Evolutionary conservation across 2,329 filamentous ascomycete genomes (phyloP).

Genomic region (Colletotrichum brevisporum): DNA sequence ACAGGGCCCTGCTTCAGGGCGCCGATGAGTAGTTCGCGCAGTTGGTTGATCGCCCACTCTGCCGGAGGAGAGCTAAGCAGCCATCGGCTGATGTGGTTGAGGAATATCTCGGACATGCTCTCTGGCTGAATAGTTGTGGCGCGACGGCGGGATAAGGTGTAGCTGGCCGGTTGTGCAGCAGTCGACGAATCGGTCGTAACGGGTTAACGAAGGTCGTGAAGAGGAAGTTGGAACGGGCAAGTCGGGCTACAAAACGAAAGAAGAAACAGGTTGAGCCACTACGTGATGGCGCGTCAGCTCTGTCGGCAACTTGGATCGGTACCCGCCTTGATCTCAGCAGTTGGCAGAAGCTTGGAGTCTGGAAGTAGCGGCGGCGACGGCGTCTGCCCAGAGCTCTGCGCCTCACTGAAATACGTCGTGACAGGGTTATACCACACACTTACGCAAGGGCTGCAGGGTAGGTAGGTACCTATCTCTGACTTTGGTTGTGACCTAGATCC

Average conservation of each 20-base stretch:
- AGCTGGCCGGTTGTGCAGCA: constrained; percentile 5
- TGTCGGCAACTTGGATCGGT: constrained; percentile 36
- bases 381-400: constrained; percentile 41
- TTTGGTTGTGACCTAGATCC: no score
- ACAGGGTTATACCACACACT: constrained; percentile 27
- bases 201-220: background rate
- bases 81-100: constrained; percentile 72
- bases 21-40: constrained; percentile 89
- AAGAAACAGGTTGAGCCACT: constrained; percentile 23
- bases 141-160: background rate
- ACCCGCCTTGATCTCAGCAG: constrained; percentile 32
- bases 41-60: constrained; percentile 85
- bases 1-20: constrained; percentile 91
- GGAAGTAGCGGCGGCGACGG: constrained; percentile 34
- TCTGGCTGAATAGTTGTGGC: constrained; percentile 6
- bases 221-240: constrained; percentile 5
- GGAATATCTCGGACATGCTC: constrained; percentile 68
- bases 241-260: constrained; percentile 14
- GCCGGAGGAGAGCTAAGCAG: constrained; percentile 89
- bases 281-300: constrained; percentile 34
- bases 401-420: constrained; percentile 37
- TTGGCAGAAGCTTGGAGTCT: constrained; percentile 32
- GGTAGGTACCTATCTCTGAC: no score
- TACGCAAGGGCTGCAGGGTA: constrained; percentile 7
- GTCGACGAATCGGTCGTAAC: background rate